Percentiles rank a stretch among this genome's conserved stretches.
Conservation (phyloP, 768 basidiomycete species). For the Pisolithus marmoratus region DNA sequence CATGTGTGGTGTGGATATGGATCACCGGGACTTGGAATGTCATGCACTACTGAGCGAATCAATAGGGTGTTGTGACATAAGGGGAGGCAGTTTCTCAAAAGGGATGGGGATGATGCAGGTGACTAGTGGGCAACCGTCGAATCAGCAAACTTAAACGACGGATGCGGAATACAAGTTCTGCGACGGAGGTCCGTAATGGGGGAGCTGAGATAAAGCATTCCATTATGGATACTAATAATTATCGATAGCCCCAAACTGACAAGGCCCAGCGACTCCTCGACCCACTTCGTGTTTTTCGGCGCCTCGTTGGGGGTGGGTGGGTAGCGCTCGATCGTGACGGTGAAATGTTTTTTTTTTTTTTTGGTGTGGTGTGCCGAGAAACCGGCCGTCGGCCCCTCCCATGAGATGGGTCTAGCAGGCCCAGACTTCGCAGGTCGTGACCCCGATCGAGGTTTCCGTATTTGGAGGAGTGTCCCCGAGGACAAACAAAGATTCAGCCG, state of each 20-base stretch:
- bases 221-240: neutral
- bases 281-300: too few species aligned
- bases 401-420: slow-evolving; percentile 31
- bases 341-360: too few species aligned
- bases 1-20: neutral
- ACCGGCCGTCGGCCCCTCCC: slow-evolving; percentile 13
- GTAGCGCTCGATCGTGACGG: neutral
- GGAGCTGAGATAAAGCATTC: neutral
- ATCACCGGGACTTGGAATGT: neutral
- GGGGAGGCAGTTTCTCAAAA: neutral
- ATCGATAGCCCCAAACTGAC: too few species aligned
- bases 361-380: slow-evolving; percentile 4
- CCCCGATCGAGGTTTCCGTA: slow-evolving; percentile 32
- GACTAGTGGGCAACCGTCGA: neutral
- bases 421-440: slow-evolving; percentile 23
- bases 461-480: slow-evolving; percentile 25
- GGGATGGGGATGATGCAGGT: neutral
- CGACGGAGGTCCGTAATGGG: neutral
- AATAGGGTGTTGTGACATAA: neutral
- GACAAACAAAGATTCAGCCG: slow-evolving; percentile 33
- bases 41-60: neutral
- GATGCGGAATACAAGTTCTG: neutral
- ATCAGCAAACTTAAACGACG: neutral
- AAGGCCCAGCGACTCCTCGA: too few species aligned
- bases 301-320: neutral